phyloP scores from a whole-genome alignment of 805 yeast genomes.

The Wickerhamiella qilinensis region DNA sequence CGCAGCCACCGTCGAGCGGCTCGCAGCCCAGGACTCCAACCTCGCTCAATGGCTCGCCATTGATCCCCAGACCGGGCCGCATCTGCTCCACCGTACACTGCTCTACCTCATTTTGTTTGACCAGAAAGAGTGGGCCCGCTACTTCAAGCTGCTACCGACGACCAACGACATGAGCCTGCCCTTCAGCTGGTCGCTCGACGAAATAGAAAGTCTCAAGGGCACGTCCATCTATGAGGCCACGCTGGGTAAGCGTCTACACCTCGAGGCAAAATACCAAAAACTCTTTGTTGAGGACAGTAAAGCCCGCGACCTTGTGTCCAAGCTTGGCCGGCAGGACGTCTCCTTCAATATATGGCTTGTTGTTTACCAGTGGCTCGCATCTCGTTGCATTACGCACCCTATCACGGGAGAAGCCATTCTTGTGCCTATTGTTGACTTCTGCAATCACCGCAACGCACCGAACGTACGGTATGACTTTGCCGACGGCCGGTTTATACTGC shows the following conservation, averaged over 20 bases:
- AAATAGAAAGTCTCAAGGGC: slow-evolving; percentile 12
- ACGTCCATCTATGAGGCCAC: slow-evolving; percentile 17
- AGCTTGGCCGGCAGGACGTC: slow-evolving; percentile 3
- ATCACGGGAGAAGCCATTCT: slow-evolving; percentile 19
- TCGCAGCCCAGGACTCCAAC: slow-evolving; percentile 5
- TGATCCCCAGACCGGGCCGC: slow-evolving; percentile 2
- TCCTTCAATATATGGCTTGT: slow-evolving; percentile 17
- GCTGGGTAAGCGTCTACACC: slow-evolving; percentile 10
- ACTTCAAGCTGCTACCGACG: slow-evolving; percentile 17
- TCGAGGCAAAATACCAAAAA: slow-evolving; percentile 13
- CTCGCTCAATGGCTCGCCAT: slow-evolving; percentile 8
- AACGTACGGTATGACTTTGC: slow-evolving; percentile 25
- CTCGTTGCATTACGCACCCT: slow-evolving; percentile 21
- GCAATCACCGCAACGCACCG: slow-evolving; percentile 29
- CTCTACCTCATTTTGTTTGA: slow-evolving; percentile 8
- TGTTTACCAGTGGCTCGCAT: slow-evolving; percentile 23
- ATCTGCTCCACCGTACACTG: slow-evolving; percentile 10
- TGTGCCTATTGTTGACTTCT: slow-evolving; percentile 40
- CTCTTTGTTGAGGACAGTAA: slow-evolving; percentile 8
- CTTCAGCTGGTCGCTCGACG: slow-evolving; percentile 16
- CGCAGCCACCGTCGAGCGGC: slow-evolving; percentile 3
- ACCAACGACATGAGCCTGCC: slow-evolving; percentile 18
- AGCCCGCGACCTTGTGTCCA: slow-evolving; percentile 3
- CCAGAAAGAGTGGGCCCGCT: slow-evolving; percentile 10
- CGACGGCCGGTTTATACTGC: slow-evolving; percentile 1